These are phyloP conservation scores for Candida jianshihensis DNA, from an alignment of 805 yeast genomes.

Conservation along the genomic window DNA sequence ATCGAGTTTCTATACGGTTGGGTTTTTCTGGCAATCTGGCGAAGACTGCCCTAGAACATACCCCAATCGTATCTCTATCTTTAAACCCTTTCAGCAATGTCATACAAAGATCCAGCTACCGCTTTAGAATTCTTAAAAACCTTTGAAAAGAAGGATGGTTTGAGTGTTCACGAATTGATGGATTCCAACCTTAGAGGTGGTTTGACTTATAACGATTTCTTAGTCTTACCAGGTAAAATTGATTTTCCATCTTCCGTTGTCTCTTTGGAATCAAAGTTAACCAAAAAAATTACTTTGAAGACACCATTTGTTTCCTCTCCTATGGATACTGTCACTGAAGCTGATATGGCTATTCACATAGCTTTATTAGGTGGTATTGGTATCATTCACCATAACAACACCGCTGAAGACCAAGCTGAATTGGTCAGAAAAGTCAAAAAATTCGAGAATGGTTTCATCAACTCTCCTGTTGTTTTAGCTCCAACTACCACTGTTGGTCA, in stretches of 20 bases:
- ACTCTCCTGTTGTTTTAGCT: constrained; percentile 82
- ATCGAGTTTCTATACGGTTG: constrained; percentile 2
- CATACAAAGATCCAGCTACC: constrained; percentile 38
- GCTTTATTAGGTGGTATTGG: constrained; percentile 98
- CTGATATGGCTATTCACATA: constrained; percentile 97
- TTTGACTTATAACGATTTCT: constrained; percentile 92
- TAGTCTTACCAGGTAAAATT: constrained; percentile 92
- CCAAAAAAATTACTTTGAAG: constrained; percentile 86
- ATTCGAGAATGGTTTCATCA: constrained; percentile 95
- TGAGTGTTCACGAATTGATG: constrained; percentile 76
- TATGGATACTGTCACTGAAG: constrained; percentile 98
- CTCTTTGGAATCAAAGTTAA: constrained; percentile 74
- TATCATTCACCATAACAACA: constrained; percentile 95
- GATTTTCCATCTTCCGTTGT: constrained; percentile 78
- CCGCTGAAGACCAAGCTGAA: constrained; percentile 95
- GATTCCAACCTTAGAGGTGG: constrained; percentile 92
- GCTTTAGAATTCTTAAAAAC: constrained; percentile 64
- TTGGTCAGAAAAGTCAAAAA: constrained; percentile 97
- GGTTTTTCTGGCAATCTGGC: constrained; percentile 25
- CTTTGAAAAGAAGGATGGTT: constrained; percentile 76
- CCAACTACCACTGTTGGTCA: constrained; percentile 76
- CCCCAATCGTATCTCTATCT: constrained; percentile 1
- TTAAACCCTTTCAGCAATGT: constrained; percentile 12
- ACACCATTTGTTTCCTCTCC: constrained; percentile 97
- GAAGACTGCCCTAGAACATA: constrained; percentile 16